A percentile compares a stretch with the other conserved stretches of the same genome.
phyloP scores from a whole-genome alignment of 257 asterid species.

The Solanum tarapatanum region DNA sequence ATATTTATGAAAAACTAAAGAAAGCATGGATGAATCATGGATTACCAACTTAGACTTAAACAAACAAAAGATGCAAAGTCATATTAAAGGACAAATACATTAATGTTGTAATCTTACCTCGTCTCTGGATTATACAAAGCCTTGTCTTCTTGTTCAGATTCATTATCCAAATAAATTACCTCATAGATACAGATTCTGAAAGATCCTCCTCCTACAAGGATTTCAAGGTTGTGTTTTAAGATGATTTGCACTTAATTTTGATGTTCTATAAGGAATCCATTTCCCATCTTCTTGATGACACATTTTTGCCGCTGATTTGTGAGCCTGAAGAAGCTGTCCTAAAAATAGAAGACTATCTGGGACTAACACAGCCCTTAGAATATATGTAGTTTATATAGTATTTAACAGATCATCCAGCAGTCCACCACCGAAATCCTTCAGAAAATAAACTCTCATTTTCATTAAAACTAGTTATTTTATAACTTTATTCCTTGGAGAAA shows the following conservation, averaged over 20 bases:
- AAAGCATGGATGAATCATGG: not conserved
- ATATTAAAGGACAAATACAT: not conserved
- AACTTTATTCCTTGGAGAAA: not conserved
- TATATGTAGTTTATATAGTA: not conserved
- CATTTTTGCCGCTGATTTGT: not conserved
- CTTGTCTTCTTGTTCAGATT: no score
- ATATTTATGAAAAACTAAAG: not conserved
- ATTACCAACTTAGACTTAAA: not conserved
- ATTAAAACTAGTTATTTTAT: constrained; percentile 2
- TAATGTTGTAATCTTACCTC: constrained; percentile 34
- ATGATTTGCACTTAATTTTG: not conserved
- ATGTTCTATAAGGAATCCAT: constrained; percentile 1
- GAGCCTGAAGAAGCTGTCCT: not conserved
- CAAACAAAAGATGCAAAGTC: not conserved
- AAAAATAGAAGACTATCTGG: constrained; percentile 1
- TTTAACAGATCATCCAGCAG: not conserved
- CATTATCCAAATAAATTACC: not conserved
- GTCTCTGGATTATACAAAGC: constrained; percentile 32
- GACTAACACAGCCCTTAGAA: constrained; percentile 1
- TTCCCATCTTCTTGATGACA: not conserved
- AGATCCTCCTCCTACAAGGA: not conserved
- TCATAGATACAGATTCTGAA: not conserved
- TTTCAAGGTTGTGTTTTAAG: constrained; percentile 1
- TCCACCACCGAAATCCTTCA: not conserved
- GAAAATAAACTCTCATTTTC: constrained; percentile 13